phyloP scores from a whole-genome alignment of 2,329 filamentous ascomycete genomes.

The Trichoderma lentiforme region DNA sequence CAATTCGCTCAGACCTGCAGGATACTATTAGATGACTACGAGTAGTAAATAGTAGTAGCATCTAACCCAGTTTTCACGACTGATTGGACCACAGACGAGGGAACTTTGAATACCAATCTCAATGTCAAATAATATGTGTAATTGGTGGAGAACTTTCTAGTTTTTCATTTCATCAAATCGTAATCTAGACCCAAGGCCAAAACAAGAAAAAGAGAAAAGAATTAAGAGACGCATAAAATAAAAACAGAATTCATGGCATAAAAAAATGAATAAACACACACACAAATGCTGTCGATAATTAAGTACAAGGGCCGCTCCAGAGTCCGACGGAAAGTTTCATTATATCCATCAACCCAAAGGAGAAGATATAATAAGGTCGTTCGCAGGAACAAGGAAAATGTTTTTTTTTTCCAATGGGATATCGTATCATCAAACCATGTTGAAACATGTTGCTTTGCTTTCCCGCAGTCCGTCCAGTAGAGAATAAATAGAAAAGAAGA shows the following conservation, averaged over 20 bases:
- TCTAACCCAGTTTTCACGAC: neutral
- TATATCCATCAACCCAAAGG: constrained; percentile 2
- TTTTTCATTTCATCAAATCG: neutral
- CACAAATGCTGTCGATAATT: neutral
- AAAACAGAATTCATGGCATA: neutral
- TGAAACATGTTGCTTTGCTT: constrained; percentile 13
- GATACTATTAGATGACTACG: neutral
- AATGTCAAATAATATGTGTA: neutral
- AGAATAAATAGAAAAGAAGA: neutral
- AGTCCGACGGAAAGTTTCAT: neutral
- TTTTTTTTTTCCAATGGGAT: neutral
- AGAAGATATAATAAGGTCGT: neutral
- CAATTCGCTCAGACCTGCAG: constrained; percentile 2
- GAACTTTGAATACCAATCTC: neutral
- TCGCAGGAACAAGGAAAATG: neutral
- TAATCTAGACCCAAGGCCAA: neutral
- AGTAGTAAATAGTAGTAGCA: neutral
- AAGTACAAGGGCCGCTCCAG: neutral
- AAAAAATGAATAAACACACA: neutral
- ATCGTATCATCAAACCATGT: constrained; percentile 17
- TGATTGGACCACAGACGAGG: neutral
- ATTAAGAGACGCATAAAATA: neutral
- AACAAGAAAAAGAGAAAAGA: neutral
- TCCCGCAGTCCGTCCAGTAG: neutral
- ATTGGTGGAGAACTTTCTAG: neutral